Evolutionary conservation across 495 filamentous ascomycete genomes (phyloP).

Genomic region (Pyronema omphalodes): DNA sequence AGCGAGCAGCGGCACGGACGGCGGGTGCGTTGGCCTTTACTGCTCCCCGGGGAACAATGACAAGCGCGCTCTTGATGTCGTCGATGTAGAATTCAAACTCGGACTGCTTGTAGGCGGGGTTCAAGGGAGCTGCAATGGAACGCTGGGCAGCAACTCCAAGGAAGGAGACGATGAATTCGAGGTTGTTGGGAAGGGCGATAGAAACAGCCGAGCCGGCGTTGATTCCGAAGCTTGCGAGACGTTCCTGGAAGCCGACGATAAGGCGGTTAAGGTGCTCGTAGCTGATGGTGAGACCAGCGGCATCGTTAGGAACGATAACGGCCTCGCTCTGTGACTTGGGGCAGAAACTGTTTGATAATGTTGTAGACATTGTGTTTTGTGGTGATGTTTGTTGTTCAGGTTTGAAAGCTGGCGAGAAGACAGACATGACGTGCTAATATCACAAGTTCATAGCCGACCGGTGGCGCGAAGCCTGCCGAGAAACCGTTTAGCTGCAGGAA

Average conservation of each 20-base stretch:
- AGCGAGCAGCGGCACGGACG: slow-evolving; percentile 54
- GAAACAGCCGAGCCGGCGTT: slow-evolving; percentile 46
- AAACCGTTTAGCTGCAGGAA: too few relatives aligned
- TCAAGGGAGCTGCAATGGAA: slow-evolving; percentile 60
- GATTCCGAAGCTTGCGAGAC: slow-evolving; percentile 53
- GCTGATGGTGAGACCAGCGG: slow-evolving; percentile 38
- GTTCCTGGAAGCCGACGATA: slow-evolving; percentile 45
- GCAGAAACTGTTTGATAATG: slow-evolving; percentile 31
- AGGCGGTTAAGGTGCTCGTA: slow-evolving; percentile 44
- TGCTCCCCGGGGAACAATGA: slow-evolving; percentile 52
- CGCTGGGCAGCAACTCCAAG: slow-evolving; percentile 60
- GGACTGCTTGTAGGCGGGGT: slow-evolving; percentile 66
- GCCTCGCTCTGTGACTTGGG: slow-evolving; percentile 31
- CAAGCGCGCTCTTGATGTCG: slow-evolving; percentile 56
- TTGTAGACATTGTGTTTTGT: slow-evolving; percentile 27
- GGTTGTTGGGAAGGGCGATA: slow-evolving; percentile 58
- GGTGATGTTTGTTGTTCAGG: not conserved
- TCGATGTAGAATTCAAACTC: slow-evolving; percentile 85
- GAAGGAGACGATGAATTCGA: slow-evolving; percentile 68
- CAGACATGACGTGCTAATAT: too few relatives aligned
- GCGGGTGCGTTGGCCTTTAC: slow-evolving; percentile 43
- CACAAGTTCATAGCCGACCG: too few relatives aligned
- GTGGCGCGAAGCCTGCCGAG: too few relatives aligned
- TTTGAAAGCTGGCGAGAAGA: too few relatives aligned
- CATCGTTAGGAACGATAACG: slow-evolving; percentile 46